phyloP scores from a whole-genome alignment of 2,329 filamentous ascomycete species.

The Onygenales sp. region DNA sequence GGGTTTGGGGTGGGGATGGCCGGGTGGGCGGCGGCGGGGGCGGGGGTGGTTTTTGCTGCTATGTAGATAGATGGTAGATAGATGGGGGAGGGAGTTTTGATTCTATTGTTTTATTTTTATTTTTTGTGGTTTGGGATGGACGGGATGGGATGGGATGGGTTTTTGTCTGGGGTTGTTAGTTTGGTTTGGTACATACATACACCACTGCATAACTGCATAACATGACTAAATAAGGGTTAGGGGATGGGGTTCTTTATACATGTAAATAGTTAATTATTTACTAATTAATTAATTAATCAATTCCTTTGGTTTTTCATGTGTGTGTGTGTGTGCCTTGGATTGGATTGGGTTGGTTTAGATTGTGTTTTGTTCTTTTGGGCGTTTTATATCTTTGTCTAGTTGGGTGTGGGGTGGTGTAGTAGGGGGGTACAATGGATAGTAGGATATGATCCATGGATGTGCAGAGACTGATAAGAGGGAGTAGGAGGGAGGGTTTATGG shows the following conservation, averaged over 20 bases:
- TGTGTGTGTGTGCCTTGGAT: neutral
- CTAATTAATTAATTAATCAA: neutral
- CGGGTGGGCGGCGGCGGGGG: slow-evolving; percentile 9
- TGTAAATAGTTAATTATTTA: neutral
- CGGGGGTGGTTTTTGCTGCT: slow-evolving; percentile 10
- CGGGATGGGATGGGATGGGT: neutral
- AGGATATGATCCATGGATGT: too few relatives aligned
- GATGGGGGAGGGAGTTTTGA: neutral
- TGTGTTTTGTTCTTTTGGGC: too few relatives aligned
- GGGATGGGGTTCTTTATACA: neutral
- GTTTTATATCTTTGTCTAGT: too few relatives aligned
- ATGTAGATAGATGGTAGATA: slow-evolving; percentile 3
- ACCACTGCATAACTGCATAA: neutral
- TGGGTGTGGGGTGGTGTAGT: too few relatives aligned
- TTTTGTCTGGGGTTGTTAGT: too few relatives aligned
- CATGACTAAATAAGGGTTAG: neutral
- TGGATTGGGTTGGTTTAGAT: too few relatives aligned
- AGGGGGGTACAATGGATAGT: too few relatives aligned
- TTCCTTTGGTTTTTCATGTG: too few relatives aligned
- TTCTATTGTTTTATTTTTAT: neutral
- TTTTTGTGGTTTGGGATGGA: too few relatives aligned
- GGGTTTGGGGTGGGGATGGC: slow-evolving; percentile 1
- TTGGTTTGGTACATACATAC: neutral
- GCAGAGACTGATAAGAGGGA: too few relatives aligned
- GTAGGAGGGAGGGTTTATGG: too few relatives aligned